These are phyloP conservation scores for Fusarium graminum DNA, from an alignment of 2,329 filamentous ascomycete species.

Conservation along the genomic window DNA sequence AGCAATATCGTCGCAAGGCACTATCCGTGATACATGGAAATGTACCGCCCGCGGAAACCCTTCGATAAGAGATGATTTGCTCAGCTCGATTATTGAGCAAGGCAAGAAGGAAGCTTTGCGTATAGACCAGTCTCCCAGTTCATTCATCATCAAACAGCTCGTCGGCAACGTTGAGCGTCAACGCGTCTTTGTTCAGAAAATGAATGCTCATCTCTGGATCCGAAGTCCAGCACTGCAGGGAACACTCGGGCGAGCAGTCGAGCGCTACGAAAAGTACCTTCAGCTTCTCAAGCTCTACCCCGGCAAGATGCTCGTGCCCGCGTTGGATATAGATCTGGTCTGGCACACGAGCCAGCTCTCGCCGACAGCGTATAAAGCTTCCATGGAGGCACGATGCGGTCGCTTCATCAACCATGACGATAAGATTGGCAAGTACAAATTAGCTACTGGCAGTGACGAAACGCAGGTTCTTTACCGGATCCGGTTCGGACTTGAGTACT, in stretches of 20 bases:
- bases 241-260: conserved; percentile 53
- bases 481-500: conserved; percentile 37
- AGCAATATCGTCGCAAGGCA: conserved; percentile 31
- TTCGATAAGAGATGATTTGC: conserved; percentile 9
- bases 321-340: conserved; percentile 57
- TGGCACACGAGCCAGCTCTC: conserved; percentile 60
- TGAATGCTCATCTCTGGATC: conserved; percentile 56
- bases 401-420: conserved; percentile 50
- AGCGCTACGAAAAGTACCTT: conserved; percentile 56
- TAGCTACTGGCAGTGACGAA: conserved; percentile 25
- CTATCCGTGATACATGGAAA: conserved; percentile 26
- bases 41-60: conserved; percentile 7
- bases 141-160: conserved; percentile 7
- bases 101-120: conserved; percentile 2
- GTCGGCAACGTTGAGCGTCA: conserved; percentile 50
- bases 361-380: conserved; percentile 45
- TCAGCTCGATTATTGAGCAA: conserved; percentile 12
- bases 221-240: conserved; percentile 52
- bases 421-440: conserved; percentile 30
- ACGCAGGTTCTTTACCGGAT: conserved; percentile 36
- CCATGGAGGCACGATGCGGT: conserved; percentile 33
- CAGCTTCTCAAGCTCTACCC: conserved; percentile 55
- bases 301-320: conserved; percentile 53
- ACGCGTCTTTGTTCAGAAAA: conserved; percentile 55
- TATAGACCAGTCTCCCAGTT: conserved; percentile 1